Evolutionary conservation across 495 filamentous ascomycete genomes (phyloP).

Genomic region (Aspergillus steynii): DNA sequence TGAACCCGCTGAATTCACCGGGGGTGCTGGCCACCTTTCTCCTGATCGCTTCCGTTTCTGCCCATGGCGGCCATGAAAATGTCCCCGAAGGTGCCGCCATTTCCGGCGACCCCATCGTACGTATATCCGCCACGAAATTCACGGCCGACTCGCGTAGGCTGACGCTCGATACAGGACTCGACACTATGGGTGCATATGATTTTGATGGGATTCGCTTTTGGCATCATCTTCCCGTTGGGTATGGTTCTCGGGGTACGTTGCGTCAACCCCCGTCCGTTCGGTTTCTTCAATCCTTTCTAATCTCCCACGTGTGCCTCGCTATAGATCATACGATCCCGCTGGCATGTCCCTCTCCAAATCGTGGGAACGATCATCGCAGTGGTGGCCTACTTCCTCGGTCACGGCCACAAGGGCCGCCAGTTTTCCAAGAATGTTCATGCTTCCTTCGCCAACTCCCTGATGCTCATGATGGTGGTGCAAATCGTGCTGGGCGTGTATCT

Average conservation of each 20-base stretch:
- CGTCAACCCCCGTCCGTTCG: background rate
- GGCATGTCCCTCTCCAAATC: constrained; percentile 91
- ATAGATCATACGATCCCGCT: constrained; percentile 84
- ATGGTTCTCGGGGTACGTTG: constrained; percentile 85
- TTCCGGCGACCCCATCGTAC: constrained; percentile 84
- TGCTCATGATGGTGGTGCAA: constrained; percentile 75
- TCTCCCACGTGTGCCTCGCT: background rate
- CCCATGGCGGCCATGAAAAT: constrained; percentile 75
- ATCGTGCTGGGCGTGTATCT: constrained; percentile 82
- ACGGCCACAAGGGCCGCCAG: constrained; percentile 83
- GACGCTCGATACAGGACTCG: constrained; percentile 56
- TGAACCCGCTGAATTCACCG: constrained; percentile 11
- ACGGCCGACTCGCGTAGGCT: background rate
- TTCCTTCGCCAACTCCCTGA: constrained; percentile 73
- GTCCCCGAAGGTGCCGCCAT: constrained; percentile 74
- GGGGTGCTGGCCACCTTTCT: constrained; percentile 28
- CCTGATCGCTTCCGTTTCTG: constrained; percentile 38
- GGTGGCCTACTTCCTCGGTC: constrained; percentile 86
- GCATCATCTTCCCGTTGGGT: constrained; percentile 86
- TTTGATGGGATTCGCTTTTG: constrained; percentile 83
- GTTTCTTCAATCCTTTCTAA: constrained; percentile 3
- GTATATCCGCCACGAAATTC: constrained; percentile 27
- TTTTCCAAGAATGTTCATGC: constrained; percentile 85
- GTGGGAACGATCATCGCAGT: constrained; percentile 73
- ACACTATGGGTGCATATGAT: constrained; percentile 94